phyloP scores from a whole-genome alignment of 352 stramenopile species.

The Globisporangium ultimum region DNA sequence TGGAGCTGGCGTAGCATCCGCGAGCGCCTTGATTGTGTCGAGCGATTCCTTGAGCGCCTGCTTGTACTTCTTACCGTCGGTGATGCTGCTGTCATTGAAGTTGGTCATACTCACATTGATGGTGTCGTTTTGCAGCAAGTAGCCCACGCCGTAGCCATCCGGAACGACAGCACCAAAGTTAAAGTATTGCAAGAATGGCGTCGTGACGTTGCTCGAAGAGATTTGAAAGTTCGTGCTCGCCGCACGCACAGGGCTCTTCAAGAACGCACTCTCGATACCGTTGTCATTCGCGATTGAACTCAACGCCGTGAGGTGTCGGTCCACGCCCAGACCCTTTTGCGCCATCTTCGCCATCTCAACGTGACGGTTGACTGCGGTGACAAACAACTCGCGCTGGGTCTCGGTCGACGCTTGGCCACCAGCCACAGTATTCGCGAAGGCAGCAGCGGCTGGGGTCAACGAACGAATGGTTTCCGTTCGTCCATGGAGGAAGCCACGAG shows the following conservation, averaged over 20 bases:
- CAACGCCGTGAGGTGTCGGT: slow-evolving; percentile 86
- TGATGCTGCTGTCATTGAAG: slow-evolving; percentile 75
- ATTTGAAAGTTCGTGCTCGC: slow-evolving; percentile 87
- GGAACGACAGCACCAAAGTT: slow-evolving; percentile 86
- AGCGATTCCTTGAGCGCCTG: slow-evolving; percentile 54
- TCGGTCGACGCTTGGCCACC: slow-evolving; percentile 27
- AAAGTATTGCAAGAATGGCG: slow-evolving; percentile 88
- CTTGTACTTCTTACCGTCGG: slow-evolving; percentile 71
- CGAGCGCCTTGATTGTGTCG: slow-evolving; percentile 77
- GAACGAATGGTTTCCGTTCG: slow-evolving; percentile 92
- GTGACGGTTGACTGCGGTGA: slow-evolving; percentile 76
- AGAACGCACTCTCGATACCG: slow-evolving; percentile 68
- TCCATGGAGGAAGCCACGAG: slow-evolving; percentile 86
- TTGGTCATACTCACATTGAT: slow-evolving; percentile 88
- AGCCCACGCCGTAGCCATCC: slow-evolving; percentile 88
- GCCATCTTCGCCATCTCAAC: slow-evolving; percentile 89
- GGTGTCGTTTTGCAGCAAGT: slow-evolving; percentile 80
- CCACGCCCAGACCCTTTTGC: slow-evolving; percentile 80
- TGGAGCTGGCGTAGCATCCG: slow-evolving; percentile 34
- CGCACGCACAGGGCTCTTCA: slow-evolving; percentile 71
- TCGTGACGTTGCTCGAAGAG: slow-evolving; percentile 90
- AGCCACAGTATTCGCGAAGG: slow-evolving; percentile 64
- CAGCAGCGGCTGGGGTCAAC: slow-evolving; percentile 64
- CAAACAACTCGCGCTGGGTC: slow-evolving; percentile 61
- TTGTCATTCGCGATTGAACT: slow-evolving; percentile 63